Percentiles rank a stretch among this genome's conserved stretches.
These are phyloP conservation scores for Alternaria novae-zelandiae DNA, from an alignment of 2,329 filamentous ascomycete genomes.

Conservation along the genomic window DNA sequence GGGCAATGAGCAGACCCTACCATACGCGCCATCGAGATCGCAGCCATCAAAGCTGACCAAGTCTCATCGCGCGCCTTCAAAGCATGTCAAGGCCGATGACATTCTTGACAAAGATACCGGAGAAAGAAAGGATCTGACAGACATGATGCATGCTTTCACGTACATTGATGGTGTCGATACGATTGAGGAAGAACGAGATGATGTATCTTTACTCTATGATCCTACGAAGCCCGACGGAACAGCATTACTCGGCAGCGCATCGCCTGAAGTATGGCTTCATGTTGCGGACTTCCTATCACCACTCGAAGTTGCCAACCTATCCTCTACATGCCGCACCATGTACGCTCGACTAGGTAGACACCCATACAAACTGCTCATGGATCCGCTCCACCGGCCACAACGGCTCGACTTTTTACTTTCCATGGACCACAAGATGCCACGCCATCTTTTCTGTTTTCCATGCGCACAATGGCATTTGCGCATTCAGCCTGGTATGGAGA, in stretches of 20 bases:
- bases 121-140: constrained; percentile 40
- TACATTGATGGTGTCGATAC: constrained; percentile 33
- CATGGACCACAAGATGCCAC: constrained; percentile 60
- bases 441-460: constrained; percentile 65
- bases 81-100: constrained; percentile 22
- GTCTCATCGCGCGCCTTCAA: constrained; percentile 23
- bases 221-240: constrained; percentile 31
- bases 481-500: constrained; percentile 60
- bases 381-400: constrained; percentile 54
- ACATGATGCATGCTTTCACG: constrained; percentile 44
- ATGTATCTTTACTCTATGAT: constrained; percentile 28
- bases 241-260: constrained; percentile 24
- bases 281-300: constrained; percentile 35
- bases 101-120: constrained; percentile 41
- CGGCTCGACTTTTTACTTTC: constrained; percentile 59
- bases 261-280: constrained; percentile 35
- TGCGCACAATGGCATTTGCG: constrained; percentile 64
- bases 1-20: constrained; percentile 10
- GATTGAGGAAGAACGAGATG: constrained; percentile 24
- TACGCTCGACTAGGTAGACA: constrained; percentile 30
- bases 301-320: constrained; percentile 35
- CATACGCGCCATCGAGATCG: constrained; percentile 9
- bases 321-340: constrained; percentile 38
- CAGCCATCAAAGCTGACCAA: constrained; percentile 30
- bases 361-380: constrained; percentile 28